Percentiles rank a stretch among this genome's conserved stretches.
These are phyloP conservation scores for Tolypocladium nubicola DNA, from an alignment of 2,329 filamentous ascomycete genomes.

Conservation along the genomic window DNA sequence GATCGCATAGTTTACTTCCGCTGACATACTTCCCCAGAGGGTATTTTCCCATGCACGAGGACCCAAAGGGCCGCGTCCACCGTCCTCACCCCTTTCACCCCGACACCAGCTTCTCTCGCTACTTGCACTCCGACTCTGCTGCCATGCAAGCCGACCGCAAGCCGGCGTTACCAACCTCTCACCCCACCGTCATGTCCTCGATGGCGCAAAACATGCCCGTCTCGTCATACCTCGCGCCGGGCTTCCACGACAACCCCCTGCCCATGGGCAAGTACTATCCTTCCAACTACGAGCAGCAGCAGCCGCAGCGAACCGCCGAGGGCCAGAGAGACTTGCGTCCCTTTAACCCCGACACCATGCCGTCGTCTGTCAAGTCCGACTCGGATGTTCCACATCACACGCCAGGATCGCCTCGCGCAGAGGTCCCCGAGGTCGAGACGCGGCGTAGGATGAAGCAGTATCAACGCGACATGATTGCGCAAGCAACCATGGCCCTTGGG, in stretches of 20 bases:
- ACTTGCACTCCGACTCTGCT: conserved; percentile 20
- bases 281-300: conserved; percentile 42
- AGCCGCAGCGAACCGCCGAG: conserved; percentile 8
- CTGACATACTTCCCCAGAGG: conserved; percentile 28
- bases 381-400: conserved; percentile 16
- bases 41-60: conserved; percentile 51
- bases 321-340: conserved; percentile 2
- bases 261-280: conserved; percentile 55
- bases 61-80: conserved; percentile 34
- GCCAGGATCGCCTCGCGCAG: conserved; percentile 4
- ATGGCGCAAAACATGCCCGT: conserved; percentile 29
- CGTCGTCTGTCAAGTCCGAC: conserved; percentile 24
- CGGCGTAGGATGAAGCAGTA: conserved; percentile 45
- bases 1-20: background rate
- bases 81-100: conserved; percentile 41
- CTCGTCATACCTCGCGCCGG: conserved; percentile 40
- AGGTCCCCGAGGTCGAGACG: conserved; percentile 27
- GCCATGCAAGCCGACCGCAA: conserved; percentile 14
- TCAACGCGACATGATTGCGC: conserved; percentile 50
- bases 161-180: conserved; percentile 1
- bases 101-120: conserved; percentile 27
- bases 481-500: conserved; percentile 36
- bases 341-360: conserved; percentile 14
- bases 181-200: conserved; percentile 11
- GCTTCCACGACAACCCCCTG: conserved; percentile 33